Evolutionary conservation across 306 rosid genomes (phyloP), one percentile per base, ranked within the genome.

Genomic region (Sphenostylis stenocarpa): DNA sequence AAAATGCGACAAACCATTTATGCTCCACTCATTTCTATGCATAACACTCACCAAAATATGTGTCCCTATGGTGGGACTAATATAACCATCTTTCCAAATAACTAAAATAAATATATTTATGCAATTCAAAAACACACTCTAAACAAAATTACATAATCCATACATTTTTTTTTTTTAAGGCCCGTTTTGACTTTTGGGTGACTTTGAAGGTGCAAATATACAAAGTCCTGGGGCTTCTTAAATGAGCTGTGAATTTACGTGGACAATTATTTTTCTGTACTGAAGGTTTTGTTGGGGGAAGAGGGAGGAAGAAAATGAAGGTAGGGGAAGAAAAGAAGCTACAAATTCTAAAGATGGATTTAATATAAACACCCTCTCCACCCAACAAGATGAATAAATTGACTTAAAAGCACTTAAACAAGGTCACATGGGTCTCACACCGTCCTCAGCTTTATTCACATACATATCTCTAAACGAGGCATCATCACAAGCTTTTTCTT

Each of bases 321-420:
- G 2, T 0, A 23, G 24, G 73, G 56, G 73, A 26, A 47, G 16
- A 16, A 16, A 47, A 31, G 2, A 48, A 29, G 60, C n/a, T 31
- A 31, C 3, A 33, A 47, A 10, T 61, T 45, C 2, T 31, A 47
- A 62, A 13, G 2, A 17, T 1, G 28, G 14, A 64, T 72, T 76
- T 76, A 64, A 64, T 64, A 21, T 16, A 23, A 49, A 51, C 34
- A 52, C 81, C 73, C 72, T 57, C 31, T 26, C 70, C 5, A 75
- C 84, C 72, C 44, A 68, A 75, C 77, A 81, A 48, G 72, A 17
- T 28, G 77, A 75, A 75, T 75, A 69, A 68, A 75, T 60, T 75
- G 49, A 67, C 36, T 67, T 60, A 58, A 65, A 73, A 24, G 49
- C 75, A 57, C 29, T 1, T 44, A 47, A 81, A 15, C 73, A 76